Conservation (phyloP, 345 rosid species). For the Eucalyptus fibrosa region DNA sequence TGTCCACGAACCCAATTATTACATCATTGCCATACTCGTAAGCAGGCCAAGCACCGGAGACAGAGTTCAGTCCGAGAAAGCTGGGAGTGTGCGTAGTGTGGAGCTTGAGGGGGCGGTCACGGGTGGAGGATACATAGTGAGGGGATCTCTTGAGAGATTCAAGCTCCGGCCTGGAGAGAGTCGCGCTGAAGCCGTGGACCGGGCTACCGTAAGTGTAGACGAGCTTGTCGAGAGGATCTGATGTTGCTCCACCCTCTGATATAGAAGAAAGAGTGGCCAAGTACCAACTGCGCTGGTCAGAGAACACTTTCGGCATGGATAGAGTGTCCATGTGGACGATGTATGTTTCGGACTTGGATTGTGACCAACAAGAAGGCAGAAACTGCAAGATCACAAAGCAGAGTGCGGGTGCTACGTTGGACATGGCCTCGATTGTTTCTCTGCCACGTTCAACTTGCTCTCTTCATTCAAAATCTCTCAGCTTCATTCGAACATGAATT, state of each 20-base stretch:
- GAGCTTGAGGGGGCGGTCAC: slow-evolving; percentile 8
- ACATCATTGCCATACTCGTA: slow-evolving; percentile 16
- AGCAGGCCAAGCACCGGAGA: slow-evolving; percentile 7
- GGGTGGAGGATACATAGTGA: slow-evolving; percentile 13
- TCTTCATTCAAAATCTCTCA: neutral
- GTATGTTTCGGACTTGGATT: neutral
- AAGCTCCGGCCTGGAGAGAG: slow-evolving; percentile 15
- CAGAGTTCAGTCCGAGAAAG: slow-evolving; percentile 19
- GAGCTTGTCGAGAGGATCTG: neutral
- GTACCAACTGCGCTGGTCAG: slow-evolving; percentile 9
- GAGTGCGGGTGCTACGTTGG: neutral
- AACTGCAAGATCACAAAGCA: neutral
- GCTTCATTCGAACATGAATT: neutral
- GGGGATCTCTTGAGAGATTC: slow-evolving; percentile 10
- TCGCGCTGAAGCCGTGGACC: slow-evolving; percentile 24
- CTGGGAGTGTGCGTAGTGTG: slow-evolving; percentile 29
- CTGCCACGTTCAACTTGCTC: neutral
- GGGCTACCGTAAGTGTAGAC: slow-evolving; percentile 19
- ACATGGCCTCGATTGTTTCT: neutral
- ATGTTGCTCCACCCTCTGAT: neutral
- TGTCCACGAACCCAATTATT: slow-evolving; percentile 29
- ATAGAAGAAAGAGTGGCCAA: neutral
- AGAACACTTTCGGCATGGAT: slow-evolving; percentile 13
- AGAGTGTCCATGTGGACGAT: slow-evolving; percentile 26
- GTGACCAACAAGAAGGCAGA: neutral